Evolutionary conservation across 169 alveolate species (phyloP).

Genomic region (Neospora caninum): DNA sequence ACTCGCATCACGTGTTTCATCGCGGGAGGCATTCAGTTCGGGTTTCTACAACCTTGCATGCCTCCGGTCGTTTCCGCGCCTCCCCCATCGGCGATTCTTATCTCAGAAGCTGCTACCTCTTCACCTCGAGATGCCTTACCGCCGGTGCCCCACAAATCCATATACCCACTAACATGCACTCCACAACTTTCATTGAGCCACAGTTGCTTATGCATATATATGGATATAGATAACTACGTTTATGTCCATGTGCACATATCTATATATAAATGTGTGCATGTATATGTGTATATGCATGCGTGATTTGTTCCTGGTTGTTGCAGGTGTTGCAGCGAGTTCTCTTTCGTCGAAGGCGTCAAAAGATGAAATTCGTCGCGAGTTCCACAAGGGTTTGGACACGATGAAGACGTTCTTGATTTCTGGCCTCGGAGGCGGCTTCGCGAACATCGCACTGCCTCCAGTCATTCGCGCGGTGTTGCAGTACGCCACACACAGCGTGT

Average conservation of each 20-base stretch:
- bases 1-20: no score
- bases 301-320: background rate
- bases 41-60: no score
- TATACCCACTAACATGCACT: no score
- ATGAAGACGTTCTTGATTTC: background rate
- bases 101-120: no score
- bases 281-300: no score
- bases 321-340: background rate
- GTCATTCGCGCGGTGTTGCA: slow-evolving; percentile 18
- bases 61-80: no score
- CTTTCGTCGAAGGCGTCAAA: background rate
- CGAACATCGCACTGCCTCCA: background rate
- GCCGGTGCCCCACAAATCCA: no score
- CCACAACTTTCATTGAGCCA: no score
- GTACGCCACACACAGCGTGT: background rate
- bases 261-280: background rate
- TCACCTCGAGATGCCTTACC: no score
- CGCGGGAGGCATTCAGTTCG: no score
- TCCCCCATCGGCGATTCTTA: no score
- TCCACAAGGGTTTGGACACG: slow-evolving; percentile 32
- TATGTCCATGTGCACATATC: background rate
- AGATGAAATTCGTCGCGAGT: background rate
- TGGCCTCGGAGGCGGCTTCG: background rate
- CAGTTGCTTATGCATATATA: background rate
- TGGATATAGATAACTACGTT: background rate